Conservation (phyloP, 371 early-diverging fungal species). For the Dinochytrium kinnereticum region DNA sequence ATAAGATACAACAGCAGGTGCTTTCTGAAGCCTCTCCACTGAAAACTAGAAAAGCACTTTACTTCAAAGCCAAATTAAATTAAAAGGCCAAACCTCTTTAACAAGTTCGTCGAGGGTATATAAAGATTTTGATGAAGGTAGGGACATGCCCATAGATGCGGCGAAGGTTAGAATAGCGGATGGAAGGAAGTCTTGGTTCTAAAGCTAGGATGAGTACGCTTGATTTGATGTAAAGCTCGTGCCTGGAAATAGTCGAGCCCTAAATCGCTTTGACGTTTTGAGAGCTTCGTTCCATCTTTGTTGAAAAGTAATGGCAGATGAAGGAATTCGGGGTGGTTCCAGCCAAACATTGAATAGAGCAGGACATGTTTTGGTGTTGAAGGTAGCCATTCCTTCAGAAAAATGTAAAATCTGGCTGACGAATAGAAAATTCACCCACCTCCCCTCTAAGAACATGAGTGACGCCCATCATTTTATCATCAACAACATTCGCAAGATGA, state of each 20-base stretch:
- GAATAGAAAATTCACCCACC: conserved; percentile 52
- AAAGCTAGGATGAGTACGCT: not conserved
- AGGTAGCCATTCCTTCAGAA: conserved; percentile 85
- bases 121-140: conserved; percentile 65
- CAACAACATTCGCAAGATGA: conserved; percentile 94
- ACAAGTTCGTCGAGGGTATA: conserved; percentile 71
- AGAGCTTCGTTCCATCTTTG: conserved; percentile 81
- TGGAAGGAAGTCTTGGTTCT: conserved; percentile 83
- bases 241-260: conserved; percentile 68
- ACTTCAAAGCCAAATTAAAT: not conserved
- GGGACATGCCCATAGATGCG: conserved; percentile 86
- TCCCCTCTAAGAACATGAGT: conserved; percentile 94
- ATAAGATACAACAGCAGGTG: conserved; percentile 76
- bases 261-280: conserved; percentile 82
- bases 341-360: conserved; percentile 82
- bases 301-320: conserved; percentile 91
- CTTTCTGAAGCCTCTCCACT: conserved; percentile 70
- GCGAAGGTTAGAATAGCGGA: conserved; percentile 89
- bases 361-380: conserved; percentile 90
- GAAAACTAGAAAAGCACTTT: conserved; percentile 63
- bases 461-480: conserved; percentile 90
- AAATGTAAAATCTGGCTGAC: not conserved
- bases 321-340: conserved; percentile 78
- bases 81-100: conserved; percentile 51
- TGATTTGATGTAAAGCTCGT: conserved; percentile 12